Evolutionary conservation across 139 green algal species (phyloP), one percentile per base, ranked within the genome.

Genomic region (Micractinium sp.): DNA sequence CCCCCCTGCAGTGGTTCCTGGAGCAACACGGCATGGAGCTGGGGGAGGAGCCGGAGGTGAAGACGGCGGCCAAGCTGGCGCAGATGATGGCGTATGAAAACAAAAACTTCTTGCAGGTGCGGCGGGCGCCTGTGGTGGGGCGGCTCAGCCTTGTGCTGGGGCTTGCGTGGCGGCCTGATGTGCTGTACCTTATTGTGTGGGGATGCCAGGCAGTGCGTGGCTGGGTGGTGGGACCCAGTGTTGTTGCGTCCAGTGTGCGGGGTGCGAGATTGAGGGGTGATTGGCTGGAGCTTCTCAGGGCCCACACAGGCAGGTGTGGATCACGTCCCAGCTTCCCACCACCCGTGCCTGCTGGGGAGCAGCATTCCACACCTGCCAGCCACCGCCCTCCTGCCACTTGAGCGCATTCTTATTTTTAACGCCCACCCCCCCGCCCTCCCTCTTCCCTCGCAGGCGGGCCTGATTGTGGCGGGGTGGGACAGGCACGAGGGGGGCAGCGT

Each of bases 381-480:
- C 63, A 27, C 63, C 22, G 63, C 63, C 63, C 22, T 71, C 63
- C 63, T 56, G 47, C 9, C 47, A 9, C 19, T 71, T 31, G 63
- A 12, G 19, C 20, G 60, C 60, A 66, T 14, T 66, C 60, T 14
- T 66, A n/a, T n/a, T n/a, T 27, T 77, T 25, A 25, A 35, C 69
- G 29, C 78, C 27, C 13, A 29, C 7, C 13, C 78, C 31, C 41
- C 27, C 20, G 25, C 39, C 25, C 41, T 31, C 18, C 16, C 18
- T 35, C 12, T 4, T 15, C 20, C 0, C 60, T 23, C 93, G 73
- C 91, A 94, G 86, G 94, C 96, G 33, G 96, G 94, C 1, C 85
- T 98, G 36, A 98, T 98, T 85, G 91, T 98, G 20, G 95, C 94
- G 56, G 95, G 95, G 38, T 97, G 92, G 89, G 96, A 98, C 91